Base-by-base conservation (phyloP, 2,329 filamentous ascomycete genomes). In the Aspergillus fijiensis region DNA sequence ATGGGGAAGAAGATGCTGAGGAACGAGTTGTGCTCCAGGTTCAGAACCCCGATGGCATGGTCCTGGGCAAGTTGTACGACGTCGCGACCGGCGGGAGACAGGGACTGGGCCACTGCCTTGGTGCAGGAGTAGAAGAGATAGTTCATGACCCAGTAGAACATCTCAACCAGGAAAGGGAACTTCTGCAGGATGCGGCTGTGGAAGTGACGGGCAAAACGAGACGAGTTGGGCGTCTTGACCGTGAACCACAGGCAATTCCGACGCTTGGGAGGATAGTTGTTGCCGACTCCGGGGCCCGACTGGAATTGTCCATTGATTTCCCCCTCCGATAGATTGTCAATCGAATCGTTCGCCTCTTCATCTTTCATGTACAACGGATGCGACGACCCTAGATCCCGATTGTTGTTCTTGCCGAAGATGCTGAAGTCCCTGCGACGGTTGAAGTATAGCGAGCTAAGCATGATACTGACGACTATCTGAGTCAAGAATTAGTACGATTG, bases 71-170 rank as follows among this genome's bases (percentile, higher is more conserved):
- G 74, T 54, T 81, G 75, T 69, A 80, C 80, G 19, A 83, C 76
- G 16, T 73, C 73, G 42, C 79, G 78, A 49, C 81, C 80, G 39
- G 82, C 82, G 59, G 69, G 69, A 12, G 84, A 85, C 57, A 84
- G 75, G 51, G 73, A 72, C 59, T 82, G 79, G 2, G 83, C 81
- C 6, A 82, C 71, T 16, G 81, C 76, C 16, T 83, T 81, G 7
- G 85, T 87, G 72, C 86, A 77, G 42, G 82, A 80, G 75, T 89
- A 89, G 70, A 88, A 86, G 50, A 82, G 78, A 64, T 87, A 84
- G 68, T 87, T 89, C 66, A 89, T 80, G 49, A 83, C 80, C 87
- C 87, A 90, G 76, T 90, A 90, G 72, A 89, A 89, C 86, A 90
- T 89, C 73, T 90, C 87, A 52, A 90, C 81, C 57, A 90, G 73